Conservation (phyloP, 768 basidiomycete genomes). For the Lentinula edodes region DNA sequence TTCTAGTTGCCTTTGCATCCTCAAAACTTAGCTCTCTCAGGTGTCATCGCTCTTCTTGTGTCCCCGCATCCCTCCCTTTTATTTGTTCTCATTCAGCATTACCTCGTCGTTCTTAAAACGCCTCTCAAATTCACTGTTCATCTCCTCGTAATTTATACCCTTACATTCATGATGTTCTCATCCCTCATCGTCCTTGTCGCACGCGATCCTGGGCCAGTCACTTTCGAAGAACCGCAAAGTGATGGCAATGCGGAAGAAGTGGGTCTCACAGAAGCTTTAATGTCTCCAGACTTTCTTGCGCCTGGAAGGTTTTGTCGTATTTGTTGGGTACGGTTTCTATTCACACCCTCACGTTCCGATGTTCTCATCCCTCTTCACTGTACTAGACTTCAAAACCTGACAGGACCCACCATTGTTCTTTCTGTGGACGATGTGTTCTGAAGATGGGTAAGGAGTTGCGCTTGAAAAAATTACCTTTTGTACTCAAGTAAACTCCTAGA, state of each 20-base stretch:
- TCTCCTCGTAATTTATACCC: constrained; percentile 51
- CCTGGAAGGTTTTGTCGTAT: constrained; percentile 72
- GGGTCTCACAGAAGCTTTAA: constrained; percentile 56
- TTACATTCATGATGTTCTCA: constrained; percentile 64
- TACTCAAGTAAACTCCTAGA: constrained; percentile 34
- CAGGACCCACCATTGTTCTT: constrained; percentile 70
- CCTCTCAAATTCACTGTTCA: constrained; percentile 46
- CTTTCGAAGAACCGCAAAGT: constrained; percentile 19
- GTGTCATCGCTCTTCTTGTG: constrained; percentile 50
- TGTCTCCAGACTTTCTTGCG: constrained; percentile 39
- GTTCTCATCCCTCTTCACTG: not conserved
- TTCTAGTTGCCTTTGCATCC: constrained; percentile 7
- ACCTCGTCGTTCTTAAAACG: constrained; percentile 49
- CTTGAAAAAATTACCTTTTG: constrained; percentile 6
- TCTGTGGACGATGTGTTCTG: constrained; percentile 73
- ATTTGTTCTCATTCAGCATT: constrained; percentile 60
- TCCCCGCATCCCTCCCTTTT: constrained; percentile 74
- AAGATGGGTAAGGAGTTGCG: constrained; percentile 66
- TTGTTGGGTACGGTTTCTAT: constrained; percentile 49
- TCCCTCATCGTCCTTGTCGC: constrained; percentile 69
- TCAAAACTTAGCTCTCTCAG: constrained; percentile 20
- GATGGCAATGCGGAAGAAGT: constrained; percentile 32
- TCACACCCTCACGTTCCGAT: too few species aligned
- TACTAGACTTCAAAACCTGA: constrained; percentile 66
- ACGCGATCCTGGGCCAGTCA: constrained; percentile 71